Evolutionary conservation across 768 basidiomycete species (phyloP).

Genomic region (Agrocybe pediades): DNA sequence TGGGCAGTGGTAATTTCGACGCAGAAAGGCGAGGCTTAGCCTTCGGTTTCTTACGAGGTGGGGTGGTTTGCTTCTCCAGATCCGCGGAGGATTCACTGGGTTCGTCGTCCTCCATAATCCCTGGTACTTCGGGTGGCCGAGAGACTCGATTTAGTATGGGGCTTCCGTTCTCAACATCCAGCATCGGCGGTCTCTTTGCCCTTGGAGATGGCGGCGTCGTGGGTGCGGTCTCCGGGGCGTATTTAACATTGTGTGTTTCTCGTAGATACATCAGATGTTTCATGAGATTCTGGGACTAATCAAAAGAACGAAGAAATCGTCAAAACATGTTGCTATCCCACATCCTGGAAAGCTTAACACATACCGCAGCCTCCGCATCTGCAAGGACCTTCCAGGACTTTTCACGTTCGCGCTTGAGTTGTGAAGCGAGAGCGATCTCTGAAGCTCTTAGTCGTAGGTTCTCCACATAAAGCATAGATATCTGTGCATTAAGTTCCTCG

Average conservation of each 20-base stretch:
- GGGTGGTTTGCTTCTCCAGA: constrained; percentile 35
- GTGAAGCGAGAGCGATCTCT: constrained; percentile 72
- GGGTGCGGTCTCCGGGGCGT: constrained; percentile 27
- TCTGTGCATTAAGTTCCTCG: constrained; percentile 82
- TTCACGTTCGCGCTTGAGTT: constrained; percentile 80
- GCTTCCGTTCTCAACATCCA: constrained; percentile 31
- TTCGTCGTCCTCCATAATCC: constrained; percentile 72
- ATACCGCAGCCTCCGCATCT: constrained; percentile 76
- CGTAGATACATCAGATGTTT: constrained; percentile 69
- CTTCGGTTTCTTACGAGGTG: constrained; percentile 44
- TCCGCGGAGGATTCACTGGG: constrained; percentile 47
- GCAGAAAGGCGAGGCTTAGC: constrained; percentile 49
- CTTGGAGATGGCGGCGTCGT: constrained; percentile 50
- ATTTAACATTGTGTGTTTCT: constrained; percentile 54
- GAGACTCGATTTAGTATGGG: constrained; percentile 59
- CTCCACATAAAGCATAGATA: constrained; percentile 80
- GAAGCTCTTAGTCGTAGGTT: constrained; percentile 81
- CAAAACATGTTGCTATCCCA: constrained; percentile 4
- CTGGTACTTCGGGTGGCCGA: constrained; percentile 66
- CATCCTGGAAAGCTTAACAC: constrained; percentile 14
- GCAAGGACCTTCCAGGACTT: constrained; percentile 71
- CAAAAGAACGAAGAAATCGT: constrained; percentile 8
- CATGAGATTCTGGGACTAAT: constrained; percentile 62
- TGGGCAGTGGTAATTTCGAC: constrained; percentile 50
- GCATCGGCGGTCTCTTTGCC: constrained; percentile 45